Percentiles rank a stretch among this genome's conserved stretches.
Conservation (phyloP, 106 monocot genomes). For the Dendrobium nobile region DNA sequence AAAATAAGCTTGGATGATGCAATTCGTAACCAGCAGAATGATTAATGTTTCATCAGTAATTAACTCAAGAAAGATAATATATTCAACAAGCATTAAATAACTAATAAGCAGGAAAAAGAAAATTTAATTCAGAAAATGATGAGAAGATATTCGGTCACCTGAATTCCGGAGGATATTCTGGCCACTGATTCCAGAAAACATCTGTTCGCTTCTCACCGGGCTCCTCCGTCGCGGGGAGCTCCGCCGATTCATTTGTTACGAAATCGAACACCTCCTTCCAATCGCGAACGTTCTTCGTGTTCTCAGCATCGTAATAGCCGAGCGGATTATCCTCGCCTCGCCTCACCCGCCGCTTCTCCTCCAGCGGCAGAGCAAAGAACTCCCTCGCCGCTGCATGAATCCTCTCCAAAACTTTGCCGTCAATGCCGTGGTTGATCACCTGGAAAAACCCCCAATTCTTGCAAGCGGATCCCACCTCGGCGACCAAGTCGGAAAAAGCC, state of each 20-base stretch:
- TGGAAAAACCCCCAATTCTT: constrained; percentile 71
- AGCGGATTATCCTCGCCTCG: constrained; percentile 44
- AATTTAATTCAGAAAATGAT: neutral
- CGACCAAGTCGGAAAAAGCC: constrained; percentile 10
- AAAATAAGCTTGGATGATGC: too few relatives aligned
- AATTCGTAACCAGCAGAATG: too few relatives aligned
- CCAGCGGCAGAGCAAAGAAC: constrained; percentile 47
- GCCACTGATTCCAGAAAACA: constrained; percentile 50
- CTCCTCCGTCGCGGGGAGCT: neutral
- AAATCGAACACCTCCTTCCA: constrained; percentile 68
- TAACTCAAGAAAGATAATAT: too few relatives aligned
- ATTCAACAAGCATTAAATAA: too few relatives aligned
- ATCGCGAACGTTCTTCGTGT: constrained; percentile 66
- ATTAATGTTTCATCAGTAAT: too few relatives aligned
- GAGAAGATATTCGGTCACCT: constrained; percentile 14
- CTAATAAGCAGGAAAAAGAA: too few relatives aligned
- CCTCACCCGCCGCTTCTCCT: constrained; percentile 41
- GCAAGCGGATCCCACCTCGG: constrained; percentile 38
- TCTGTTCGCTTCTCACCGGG: neutral
- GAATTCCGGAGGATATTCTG: constrained; percentile 27
- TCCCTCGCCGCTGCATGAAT: constrained; percentile 22
- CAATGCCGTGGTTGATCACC: constrained; percentile 61
- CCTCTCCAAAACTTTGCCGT: constrained; percentile 13
- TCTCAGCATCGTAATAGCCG: constrained; percentile 46
- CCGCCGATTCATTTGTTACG: constrained; percentile 8